Percentiles rank a stretch among this genome's conserved stretches.
Evolutionary conservation across 495 filamentous ascomycete genomes (phyloP).

Genomic region (Neurospora sp.): DNA sequence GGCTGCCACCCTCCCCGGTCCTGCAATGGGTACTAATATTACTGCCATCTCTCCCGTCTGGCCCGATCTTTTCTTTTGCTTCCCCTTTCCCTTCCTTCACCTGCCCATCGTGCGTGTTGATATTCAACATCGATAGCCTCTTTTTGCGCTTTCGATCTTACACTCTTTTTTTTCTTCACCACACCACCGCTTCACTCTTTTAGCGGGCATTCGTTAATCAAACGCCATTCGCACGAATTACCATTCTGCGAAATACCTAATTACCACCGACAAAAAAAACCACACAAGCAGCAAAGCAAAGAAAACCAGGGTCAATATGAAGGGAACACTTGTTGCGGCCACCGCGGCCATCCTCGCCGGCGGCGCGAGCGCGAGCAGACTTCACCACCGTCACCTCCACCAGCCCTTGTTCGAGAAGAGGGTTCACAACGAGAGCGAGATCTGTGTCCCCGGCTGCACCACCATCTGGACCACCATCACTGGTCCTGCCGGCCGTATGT

Average conservation of each 20-base stretch:
- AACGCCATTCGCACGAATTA: neutral
- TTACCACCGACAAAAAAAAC: conserved; percentile 9
- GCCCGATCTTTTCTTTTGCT: conserved; percentile 10
- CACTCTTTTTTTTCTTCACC: conserved; percentile 29
- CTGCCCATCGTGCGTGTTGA: conserved; percentile 35
- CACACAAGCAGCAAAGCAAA: neutral
- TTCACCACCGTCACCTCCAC: conserved; percentile 52
- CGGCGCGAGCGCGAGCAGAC: conserved; percentile 44
- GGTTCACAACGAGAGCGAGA: conserved; percentile 26
- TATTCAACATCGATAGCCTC: conserved; percentile 43
- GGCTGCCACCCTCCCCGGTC: conserved; percentile 11
- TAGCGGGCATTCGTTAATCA: conserved; percentile 77
- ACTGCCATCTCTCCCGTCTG: conserved; percentile 4
- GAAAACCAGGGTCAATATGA: conserved; percentile 39
- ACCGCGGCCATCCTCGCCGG: conserved; percentile 53
- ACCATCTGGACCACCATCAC: conserved; percentile 51
- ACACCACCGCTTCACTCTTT: conserved; percentile 92
- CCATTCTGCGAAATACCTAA: conserved; percentile 1
- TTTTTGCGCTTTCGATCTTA: conserved; percentile 38
- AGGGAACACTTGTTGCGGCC: conserved; percentile 52
- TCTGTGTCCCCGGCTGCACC: conserved; percentile 53
- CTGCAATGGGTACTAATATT: conserved; percentile 5
- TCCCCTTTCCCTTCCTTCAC: conserved; percentile 31
- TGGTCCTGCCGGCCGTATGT: conserved; percentile 51
- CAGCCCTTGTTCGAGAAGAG: conserved; percentile 46